Base-by-base conservation (phyloP, 2,329 filamentous ascomycete genomes). In the Aaosphaeria pasadenensis region DNA sequence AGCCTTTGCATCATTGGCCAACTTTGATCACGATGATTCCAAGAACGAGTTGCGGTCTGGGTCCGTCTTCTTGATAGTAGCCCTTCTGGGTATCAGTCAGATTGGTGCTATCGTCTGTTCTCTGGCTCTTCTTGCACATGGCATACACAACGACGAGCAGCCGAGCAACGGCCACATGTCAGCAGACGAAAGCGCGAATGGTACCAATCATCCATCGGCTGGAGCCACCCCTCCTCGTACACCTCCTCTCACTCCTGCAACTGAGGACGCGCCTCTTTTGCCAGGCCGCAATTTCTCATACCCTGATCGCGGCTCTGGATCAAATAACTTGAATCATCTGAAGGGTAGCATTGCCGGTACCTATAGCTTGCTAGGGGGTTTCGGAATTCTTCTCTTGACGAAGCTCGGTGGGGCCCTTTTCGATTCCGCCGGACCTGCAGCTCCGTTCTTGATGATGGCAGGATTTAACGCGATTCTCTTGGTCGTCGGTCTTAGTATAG, bases 81-180 rank as follows among this genome's bases (percentile, higher is more conserved):
- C 86, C 0, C 73, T 96, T 13, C 83, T 97, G 36, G 94, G 94
- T 11, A 83, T 96, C 63, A 95, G 89, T 61, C 94, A 99, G 71
- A 97, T 99, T 52, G 94, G 92, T 2, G 88, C 91, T 7, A 97
- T 99, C 50, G 94, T 99, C 1, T 96, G 91, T 73, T 95, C 89
- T 55, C 80, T 99, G n/a, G 91, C 89, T 1, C 83, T 94, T 1
- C 79, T 99, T 3, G 90, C 90, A 35, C 84, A 84, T 11, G 91
- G 91, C 4, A 86, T 97, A 24, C 76, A 95, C 43, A 70, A 70
- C 57, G 73, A 73, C 48, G 72, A 73, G 51, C 45, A 45, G 40
- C 53, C 42, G 13, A 39, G 59, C 52, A 48, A 54, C 47, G 48
- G 50, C 45, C 9, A 48, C 52, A 49, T 17, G 13, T 46, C 47